Conservation (phyloP, 352 stramenopile species). For the Globisporangium camurandrum region DNA sequence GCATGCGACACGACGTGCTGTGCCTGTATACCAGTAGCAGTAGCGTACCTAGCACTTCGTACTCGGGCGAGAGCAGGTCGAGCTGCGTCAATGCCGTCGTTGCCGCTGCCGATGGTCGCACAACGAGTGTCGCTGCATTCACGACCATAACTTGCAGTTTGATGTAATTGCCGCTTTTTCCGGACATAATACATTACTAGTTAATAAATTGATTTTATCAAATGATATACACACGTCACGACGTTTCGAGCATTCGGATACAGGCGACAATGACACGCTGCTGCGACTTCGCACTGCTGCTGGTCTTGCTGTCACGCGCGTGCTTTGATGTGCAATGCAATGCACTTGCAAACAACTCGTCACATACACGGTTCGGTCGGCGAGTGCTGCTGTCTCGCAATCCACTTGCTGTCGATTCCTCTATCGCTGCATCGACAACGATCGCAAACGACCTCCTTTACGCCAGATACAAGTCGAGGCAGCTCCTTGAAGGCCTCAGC, state of each 20-base stretch:
- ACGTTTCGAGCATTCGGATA: too few species aligned
- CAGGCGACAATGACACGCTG: too few species aligned
- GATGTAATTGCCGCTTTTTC: too few species aligned
- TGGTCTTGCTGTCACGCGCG: not conserved
- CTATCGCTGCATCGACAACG: not conserved
- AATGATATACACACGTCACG: too few species aligned
- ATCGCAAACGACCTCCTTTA: not conserved
- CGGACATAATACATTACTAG: too few species aligned
- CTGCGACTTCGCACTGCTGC: too few species aligned
- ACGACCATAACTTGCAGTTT: too few species aligned
- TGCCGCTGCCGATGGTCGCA: not conserved
- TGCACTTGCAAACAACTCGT: not conserved
- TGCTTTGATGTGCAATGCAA: not conserved
- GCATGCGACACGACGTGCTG: too few species aligned
- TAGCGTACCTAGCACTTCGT: conserved; percentile 49
- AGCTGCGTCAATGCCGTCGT: conserved; percentile 12
- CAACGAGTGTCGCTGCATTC: not conserved
- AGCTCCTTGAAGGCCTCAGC: conserved; percentile 23
- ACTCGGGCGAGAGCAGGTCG: conserved; percentile 57
- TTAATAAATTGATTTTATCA: too few species aligned
- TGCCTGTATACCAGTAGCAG: not conserved
- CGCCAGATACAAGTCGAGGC: not conserved
- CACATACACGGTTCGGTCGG: not conserved
- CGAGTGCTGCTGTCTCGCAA: not conserved
- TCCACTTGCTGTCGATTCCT: not conserved